phyloP scores from a whole-genome alignment of 2,329 filamentous ascomycete species.

The Trichophyton equinum region DNA sequence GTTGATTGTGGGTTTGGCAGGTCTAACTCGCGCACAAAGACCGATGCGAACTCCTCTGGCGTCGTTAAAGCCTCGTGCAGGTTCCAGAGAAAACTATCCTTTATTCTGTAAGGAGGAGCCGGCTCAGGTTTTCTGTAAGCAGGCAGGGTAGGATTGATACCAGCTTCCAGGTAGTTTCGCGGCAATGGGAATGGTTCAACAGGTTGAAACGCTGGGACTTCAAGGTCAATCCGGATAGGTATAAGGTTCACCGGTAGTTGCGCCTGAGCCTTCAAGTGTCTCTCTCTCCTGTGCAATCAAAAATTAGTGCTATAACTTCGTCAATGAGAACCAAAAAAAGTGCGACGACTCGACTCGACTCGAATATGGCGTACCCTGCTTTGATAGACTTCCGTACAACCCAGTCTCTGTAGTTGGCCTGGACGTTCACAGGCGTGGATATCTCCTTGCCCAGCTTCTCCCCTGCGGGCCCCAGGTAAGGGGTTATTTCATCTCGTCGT shows the following conservation, averaged over 20 bases:
- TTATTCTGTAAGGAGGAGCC: conserved; percentile 73
- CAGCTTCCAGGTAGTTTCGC: conserved; percentile 29
- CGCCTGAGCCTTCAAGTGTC: conserved; percentile 52
- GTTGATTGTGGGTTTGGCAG: conserved; percentile 61
- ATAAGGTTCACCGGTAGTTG: conserved; percentile 79
- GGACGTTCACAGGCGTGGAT: conserved; percentile 62
- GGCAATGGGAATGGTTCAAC: conserved; percentile 37
- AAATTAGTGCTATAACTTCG: not conserved
- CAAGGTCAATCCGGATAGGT: conserved; percentile 90
- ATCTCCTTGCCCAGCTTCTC: conserved; percentile 80
- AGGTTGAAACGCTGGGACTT: conserved; percentile 59
- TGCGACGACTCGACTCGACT: not conserved
- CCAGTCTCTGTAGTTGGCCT: conserved; percentile 92
- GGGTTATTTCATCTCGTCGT: conserved; percentile 59
- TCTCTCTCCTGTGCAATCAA: conserved; percentile 37
- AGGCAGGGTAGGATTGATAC: conserved; percentile 53
- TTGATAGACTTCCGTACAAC: conserved; percentile 57
- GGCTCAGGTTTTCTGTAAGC: conserved; percentile 69
- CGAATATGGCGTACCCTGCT: conserved; percentile 27
- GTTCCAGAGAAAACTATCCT: conserved; percentile 97
- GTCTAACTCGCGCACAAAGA: conserved; percentile 83
- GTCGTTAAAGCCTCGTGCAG: conserved; percentile 88
- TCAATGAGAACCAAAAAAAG: not conserved
- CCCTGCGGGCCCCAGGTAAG: conserved; percentile 50
- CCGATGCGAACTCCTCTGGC: conserved; percentile 88